Evolutionary conservation across 2,329 filamentous ascomycete species (phyloP), one percentile per base, ranked within the genome.

Genomic region (Claviceps monticola): DNA sequence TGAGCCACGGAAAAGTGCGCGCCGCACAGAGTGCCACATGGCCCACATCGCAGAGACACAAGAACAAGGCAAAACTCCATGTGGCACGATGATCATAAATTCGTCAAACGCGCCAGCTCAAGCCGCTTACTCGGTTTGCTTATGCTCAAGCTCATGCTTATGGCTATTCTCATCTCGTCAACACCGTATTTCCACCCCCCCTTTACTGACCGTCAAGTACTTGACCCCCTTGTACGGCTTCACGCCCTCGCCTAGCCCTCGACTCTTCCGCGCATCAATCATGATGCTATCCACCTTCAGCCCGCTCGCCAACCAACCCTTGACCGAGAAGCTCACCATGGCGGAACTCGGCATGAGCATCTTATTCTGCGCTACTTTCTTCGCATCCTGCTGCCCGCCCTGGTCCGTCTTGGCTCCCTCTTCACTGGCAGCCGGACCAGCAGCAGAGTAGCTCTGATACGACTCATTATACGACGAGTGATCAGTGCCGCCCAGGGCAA

Each of bases 141-240:
- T 29, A 29, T 34, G 29, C 29, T 34, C 9, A 34, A 4, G 29
- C 29, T 11, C 3, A 34, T 34, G 29, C 26, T 9, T 7, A 8
- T 29, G 26, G 29, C 29, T 34, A 38, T 34, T 26, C 19, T 29
- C 13, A 11, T 53, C 56, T 60, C 29, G 29, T 34, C 29, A 81
- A 62, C 80, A 83, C 59, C 81, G 71, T 58, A 82, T 74, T 66
- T 84, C 81, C 43, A 84, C 72, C 21, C 80, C 81, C 14, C 76
- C 75, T 56, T 79, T 80, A 61, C 80, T 84, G 48, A 84, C 73
- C 16, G 90, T 96, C 60, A 98, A 66, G 68, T 98, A 98, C 70
- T 98, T 98, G 58, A 98, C 93, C 1, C 93, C 93, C 70, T 97
- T 98, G 69, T 95, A 97, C 23, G 93, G 93, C 69, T 89, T 94